phyloP scores from a whole-genome alignment of 2,329 filamentous ascomycete genomes.

The Akanthomyces muscarius region DNA sequence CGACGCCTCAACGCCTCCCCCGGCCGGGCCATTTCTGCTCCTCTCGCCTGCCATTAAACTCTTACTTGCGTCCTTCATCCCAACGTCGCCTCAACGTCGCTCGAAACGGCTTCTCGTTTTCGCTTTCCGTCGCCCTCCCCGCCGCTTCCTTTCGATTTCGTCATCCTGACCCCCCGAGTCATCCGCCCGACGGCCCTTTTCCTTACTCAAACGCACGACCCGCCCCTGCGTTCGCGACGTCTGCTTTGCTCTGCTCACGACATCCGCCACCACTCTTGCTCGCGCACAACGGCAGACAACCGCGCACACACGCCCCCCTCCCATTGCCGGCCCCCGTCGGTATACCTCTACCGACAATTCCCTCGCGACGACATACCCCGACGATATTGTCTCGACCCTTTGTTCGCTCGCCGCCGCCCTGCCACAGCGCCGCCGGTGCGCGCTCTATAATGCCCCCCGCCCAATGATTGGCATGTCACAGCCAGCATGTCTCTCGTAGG shows the following conservation, averaged over 20 bases:
- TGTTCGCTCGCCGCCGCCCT: background rate
- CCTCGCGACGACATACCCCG: background rate
- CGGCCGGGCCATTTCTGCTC: background rate
- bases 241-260: background rate
- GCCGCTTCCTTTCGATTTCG: background rate
- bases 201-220: background rate
- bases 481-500: slow-evolving; percentile 37
- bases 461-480: slow-evolving; percentile 16
- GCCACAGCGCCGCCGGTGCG: slow-evolving; percentile 10
- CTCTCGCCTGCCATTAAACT: slow-evolving; percentile 5
- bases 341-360: background rate
- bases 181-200: background rate
- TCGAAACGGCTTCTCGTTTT: background rate
- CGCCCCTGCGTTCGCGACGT: background rate
- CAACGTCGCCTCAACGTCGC: slow-evolving; percentile 1
- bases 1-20: background rate
- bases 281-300: background rate
- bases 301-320: background rate
- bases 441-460: slow-evolving; percentile 14
- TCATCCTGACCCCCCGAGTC: background rate
- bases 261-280: background rate
- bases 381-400: background rate
- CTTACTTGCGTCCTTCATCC: background rate
- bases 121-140: background rate
- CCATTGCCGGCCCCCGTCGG: background rate